Conservation (phyloP, 2,329 filamentous ascomycete genomes). For the Dactylellina cionopaga region DNA sequence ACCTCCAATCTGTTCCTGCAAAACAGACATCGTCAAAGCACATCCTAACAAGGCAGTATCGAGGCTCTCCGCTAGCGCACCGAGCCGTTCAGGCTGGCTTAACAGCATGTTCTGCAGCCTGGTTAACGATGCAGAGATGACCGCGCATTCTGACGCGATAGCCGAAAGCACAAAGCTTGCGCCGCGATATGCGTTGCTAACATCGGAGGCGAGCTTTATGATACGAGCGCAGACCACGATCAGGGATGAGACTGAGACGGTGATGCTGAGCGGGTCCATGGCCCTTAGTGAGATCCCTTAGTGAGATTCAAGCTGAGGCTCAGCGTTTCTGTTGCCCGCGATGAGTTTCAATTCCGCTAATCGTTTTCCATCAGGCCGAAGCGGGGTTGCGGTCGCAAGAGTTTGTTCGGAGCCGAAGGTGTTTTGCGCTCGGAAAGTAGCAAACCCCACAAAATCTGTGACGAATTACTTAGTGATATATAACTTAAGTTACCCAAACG, state of each 20-base stretch:
- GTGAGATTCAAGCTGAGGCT: no score
- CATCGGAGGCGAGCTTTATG: constrained; percentile 6
- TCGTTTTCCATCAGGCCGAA: no score
- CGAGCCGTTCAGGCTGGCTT: not conserved
- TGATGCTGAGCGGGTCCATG: constrained; percentile 4
- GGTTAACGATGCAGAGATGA: constrained; percentile 1
- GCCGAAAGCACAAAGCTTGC: constrained; percentile 3
- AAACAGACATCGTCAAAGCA: constrained; percentile 4
- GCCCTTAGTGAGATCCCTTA: no score
- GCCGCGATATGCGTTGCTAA: not conserved
- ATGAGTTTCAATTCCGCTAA: no score
- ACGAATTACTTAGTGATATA: no score
- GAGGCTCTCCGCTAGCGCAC: not conserved
- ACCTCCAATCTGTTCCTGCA: constrained; percentile 3
- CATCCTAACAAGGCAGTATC: constrained; percentile 1
- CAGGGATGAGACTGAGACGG: constrained; percentile 1
- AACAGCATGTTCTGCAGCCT: not conserved
- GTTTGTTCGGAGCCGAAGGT: no score
- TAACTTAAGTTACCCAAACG: no score
- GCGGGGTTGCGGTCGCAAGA: no score
- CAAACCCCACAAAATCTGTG: no score
- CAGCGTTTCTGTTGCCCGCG: no score
- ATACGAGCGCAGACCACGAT: constrained; percentile 2
- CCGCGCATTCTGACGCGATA: not conserved
- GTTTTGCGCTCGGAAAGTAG: no score